Base-by-base conservation (phyloP, 179 eudicot genomes). In the Heliamphora pulchella region DNA sequence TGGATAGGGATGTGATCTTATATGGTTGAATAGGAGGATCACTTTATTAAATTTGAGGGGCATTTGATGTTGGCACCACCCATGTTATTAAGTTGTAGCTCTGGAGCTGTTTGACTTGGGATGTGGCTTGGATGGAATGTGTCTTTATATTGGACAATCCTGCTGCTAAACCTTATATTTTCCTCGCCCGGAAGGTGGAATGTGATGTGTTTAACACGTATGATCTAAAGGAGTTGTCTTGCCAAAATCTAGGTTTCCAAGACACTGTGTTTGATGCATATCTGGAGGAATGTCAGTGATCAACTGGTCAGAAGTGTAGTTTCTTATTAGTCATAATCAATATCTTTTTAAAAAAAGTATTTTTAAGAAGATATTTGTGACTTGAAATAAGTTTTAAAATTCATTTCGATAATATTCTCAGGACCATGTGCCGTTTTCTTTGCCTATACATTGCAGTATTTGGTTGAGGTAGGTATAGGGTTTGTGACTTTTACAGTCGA, bases 101-200 rank as follows among this genome's bases (percentile, higher is more conserved):
- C 50, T 44, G 78, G 68, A 59, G 78, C 17, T 18, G 51, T 58
- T 58, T 61, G 78, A 46, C 78, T 61, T 39, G 65, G 78, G 78
- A 55, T 74, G 17, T 41, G 5, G 5, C 59, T 39, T 55, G 78
- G 65, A 46, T 76, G 68, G 54, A 17, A 10, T 22, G 11, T 44
- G 46, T 46, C 78, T 61, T 61, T 48, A 61, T 59, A 8, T 39
- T 76, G 67, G 53, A 61, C n/a, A 10, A 44, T 46, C 62, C 65
- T 76, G 54, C 53, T 59, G 66, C 48, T 41, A 15, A 31, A 41
- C 65, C 65, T 73, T 65, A 55, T 57, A 55, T 22, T 73, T 10
- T 18, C 18, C 53, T 75, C 41, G n/a, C 54, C 47, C n/a, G 31
- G 31, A 75, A 75, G 31, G 48, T 75, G 57, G 65, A 48, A 22